These are phyloP conservation scores for Phytophthora pluvialis DNA, from an alignment of 352 stramenopile genomes.

Conservation along the genomic window DNA sequence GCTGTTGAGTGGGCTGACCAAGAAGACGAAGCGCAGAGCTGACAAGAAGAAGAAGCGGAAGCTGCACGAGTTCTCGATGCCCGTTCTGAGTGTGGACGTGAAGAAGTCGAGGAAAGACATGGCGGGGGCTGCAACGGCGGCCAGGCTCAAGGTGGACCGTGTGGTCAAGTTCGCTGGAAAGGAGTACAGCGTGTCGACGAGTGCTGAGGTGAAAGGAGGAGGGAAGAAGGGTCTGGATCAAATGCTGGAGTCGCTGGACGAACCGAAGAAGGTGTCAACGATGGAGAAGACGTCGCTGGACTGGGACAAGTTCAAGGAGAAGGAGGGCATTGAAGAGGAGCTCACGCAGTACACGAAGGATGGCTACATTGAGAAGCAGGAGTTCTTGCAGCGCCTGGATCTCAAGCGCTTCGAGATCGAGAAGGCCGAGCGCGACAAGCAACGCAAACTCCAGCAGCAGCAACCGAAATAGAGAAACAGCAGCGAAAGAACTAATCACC, in stretches of 20 bases:
- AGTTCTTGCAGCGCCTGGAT: constrained; percentile 94
- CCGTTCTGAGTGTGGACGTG: constrained; percentile 72
- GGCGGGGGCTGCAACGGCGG: constrained; percentile 12
- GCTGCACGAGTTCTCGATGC: constrained; percentile 71
- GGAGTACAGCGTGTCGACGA: constrained; percentile 64
- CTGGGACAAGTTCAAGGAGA: constrained; percentile 96
- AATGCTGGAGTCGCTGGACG: constrained; percentile 87
- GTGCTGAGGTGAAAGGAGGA: constrained; percentile 1
- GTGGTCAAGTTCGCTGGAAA: constrained; percentile 88
- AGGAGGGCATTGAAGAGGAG: constrained; percentile 92
- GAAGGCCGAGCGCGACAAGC: constrained; percentile 84
- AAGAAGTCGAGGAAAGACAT: constrained; percentile 64
- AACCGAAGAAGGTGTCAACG: constrained; percentile 92
- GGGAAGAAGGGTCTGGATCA: constrained; percentile 71
- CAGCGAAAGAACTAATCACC: background rate
- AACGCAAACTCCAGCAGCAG: constrained; percentile 64
- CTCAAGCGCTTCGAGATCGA: constrained; percentile 91
- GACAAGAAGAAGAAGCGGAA: constrained; percentile 63
- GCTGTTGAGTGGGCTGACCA: constrained; percentile 58
- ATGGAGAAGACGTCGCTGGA: constrained; percentile 96
- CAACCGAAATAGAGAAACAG: constrained; percentile 32
- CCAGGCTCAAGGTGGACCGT: constrained; percentile 51
- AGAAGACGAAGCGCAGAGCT: constrained; percentile 45
- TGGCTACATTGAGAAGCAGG: constrained; percentile 95
- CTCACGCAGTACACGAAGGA: constrained; percentile 94